These are phyloP conservation scores for Raffaelea arxii DNA, from an alignment of 2,329 filamentous ascomycete species.

Conservation along the genomic window DNA sequence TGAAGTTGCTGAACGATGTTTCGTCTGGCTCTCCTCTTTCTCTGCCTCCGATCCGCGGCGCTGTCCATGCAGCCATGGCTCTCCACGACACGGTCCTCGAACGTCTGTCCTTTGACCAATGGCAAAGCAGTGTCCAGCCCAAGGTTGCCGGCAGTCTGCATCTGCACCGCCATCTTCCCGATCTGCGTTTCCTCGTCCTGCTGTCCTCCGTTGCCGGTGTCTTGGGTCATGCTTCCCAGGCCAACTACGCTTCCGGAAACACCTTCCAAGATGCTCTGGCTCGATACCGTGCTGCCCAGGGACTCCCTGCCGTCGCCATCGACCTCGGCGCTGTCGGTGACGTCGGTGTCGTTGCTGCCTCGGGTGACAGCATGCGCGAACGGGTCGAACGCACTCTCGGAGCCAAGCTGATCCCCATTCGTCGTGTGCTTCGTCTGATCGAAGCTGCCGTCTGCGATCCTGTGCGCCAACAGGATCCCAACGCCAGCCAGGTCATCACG, in stretches of 20 bases:
- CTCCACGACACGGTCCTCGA: constrained; percentile 12
- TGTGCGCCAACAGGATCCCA: too few species aligned
- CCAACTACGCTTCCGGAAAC: constrained; percentile 29
- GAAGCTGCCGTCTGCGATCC: too few species aligned
- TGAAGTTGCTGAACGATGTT: not conserved
- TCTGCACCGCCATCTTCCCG: not conserved
- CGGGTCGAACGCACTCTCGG: too few species aligned
- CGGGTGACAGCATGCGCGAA: too few species aligned
- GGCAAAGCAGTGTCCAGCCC: constrained; percentile 2
- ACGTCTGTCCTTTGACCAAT: constrained; percentile 6
- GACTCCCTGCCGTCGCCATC: constrained; percentile 10
- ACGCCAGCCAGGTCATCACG: too few species aligned
- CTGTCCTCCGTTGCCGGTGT: constrained; percentile 28
- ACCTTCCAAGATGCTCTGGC: constrained; percentile 21
- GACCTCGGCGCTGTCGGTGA: constrained; percentile 14
- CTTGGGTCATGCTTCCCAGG: constrained; percentile 24
- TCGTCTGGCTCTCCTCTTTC: too few species aligned
- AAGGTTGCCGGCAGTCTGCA: constrained; percentile 11
- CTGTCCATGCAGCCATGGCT: constrained; percentile 34
- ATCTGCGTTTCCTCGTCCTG: constrained; percentile 30
- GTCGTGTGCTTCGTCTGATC: too few species aligned
- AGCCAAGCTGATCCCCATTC: too few species aligned
- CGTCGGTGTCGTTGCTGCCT: constrained; percentile 22
- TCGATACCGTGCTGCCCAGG: not conserved
- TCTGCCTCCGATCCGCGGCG: constrained; percentile 27